Percentiles rank a stretch among this genome's conserved stretches.
phyloP scores from a whole-genome alignment of 106 monocot genomes.

The Triglochin maritima region DNA sequence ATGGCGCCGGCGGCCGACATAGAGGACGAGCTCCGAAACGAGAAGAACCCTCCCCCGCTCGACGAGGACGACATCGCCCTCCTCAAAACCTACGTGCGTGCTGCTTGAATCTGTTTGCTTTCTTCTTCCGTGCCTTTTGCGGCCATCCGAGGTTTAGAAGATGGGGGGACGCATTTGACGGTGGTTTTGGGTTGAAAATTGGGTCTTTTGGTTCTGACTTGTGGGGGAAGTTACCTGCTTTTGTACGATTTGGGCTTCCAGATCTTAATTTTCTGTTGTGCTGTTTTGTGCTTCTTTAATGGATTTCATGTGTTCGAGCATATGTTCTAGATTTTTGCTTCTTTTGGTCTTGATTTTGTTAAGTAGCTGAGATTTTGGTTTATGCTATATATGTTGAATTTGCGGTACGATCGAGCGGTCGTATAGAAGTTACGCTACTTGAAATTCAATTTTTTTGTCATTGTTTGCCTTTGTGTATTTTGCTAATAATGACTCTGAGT shows the following conservation, averaged over 20 bases:
- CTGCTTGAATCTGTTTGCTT: background rate
- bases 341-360: too few relatives aligned
- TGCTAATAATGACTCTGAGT: background rate
- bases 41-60: slow-evolving; percentile 87
- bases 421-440: too few relatives aligned
- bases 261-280: too few relatives aligned
- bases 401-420: too few relatives aligned
- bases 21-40: slow-evolving; percentile 47
- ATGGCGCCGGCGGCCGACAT: slow-evolving; percentile 58
- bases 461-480: background rate
- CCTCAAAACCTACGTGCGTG: slow-evolving; percentile 66
- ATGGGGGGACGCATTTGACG: background rate
- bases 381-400: too few relatives aligned
- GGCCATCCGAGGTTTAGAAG: background rate
- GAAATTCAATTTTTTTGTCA: background rate
- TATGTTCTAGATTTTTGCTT: too few relatives aligned
- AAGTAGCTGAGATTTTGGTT: too few relatives aligned
- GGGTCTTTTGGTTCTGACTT: too few relatives aligned
- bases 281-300: too few relatives aligned
- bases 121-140: background rate
- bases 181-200: background rate
- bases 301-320: too few relatives aligned
- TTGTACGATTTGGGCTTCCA: too few relatives aligned
- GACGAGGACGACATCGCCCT: slow-evolving; percentile 96
- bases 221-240: too few relatives aligned